Percentiles rank a stretch among this genome's conserved stretches.
Evolutionary conservation across 1,139 yeast genomes (phyloP).

Genomic region (Suhomyces terraborum): DNA sequence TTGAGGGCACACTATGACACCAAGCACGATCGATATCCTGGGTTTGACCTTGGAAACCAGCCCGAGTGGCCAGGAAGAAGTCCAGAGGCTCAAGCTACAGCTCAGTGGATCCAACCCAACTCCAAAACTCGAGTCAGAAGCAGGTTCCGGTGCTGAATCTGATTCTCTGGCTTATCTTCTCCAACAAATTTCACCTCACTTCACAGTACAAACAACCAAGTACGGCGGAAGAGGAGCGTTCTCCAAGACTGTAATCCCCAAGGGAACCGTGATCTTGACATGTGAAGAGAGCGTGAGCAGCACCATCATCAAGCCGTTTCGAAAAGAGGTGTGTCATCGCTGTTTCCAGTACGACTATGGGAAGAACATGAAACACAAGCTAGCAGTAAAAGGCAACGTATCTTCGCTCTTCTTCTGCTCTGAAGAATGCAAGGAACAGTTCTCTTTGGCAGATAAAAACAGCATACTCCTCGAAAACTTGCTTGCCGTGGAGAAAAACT

Average conservation of each 20-base stretch:
- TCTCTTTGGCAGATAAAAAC: slow-evolving; percentile 30
- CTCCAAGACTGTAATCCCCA: slow-evolving; percentile 42
- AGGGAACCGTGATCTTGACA: slow-evolving; percentile 43
- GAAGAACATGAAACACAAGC: slow-evolving; percentile 42
- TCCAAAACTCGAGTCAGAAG: too few species aligned
- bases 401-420: slow-evolving; percentile 55
- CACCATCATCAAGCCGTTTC: slow-evolving; percentile 54
- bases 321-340: slow-evolving; percentile 63
- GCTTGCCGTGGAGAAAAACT: slow-evolving; percentile 31
- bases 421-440: slow-evolving; percentile 41
- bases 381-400: slow-evolving; percentile 8
- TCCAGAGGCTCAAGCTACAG: not conserved
- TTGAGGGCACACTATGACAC: not conserved
- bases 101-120: too few species aligned
- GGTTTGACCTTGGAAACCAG: too few species aligned
- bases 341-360: slow-evolving; percentile 60
- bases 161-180: slow-evolving; percentile 3
- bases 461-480: slow-evolving; percentile 26
- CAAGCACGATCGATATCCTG: slow-evolving; percentile 6
- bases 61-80: not conserved
- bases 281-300: slow-evolving; percentile 49
- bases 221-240: slow-evolving; percentile 73
- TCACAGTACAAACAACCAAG: slow-evolving; percentile 43
- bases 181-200: slow-evolving; percentile 29
- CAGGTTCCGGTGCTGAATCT: too few species aligned